Base-by-base conservation (phyloP, 345 rosid genomes). In the Noccaea caerulescens region DNA sequence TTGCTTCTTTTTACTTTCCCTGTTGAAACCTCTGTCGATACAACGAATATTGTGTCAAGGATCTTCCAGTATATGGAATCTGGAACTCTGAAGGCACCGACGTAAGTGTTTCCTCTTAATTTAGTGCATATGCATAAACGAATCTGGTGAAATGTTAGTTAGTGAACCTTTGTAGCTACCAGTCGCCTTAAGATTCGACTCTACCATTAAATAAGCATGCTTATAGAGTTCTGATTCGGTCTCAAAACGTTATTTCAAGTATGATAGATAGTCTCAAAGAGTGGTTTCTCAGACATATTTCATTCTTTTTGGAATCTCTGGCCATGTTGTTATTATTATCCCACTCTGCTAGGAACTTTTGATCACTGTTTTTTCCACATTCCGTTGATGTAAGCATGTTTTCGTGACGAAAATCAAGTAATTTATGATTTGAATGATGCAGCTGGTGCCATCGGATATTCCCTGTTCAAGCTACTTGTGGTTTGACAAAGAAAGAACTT, bases 361-460 rank as follows among this genome's bases (percentile, higher is more conserved):
- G 39, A 38, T 66, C 63, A 42, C 32, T 45, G 8, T 55, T 44
- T 61, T 13, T 58, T 23, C 42, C 37, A 18, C 2, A 56, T 69
- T 66, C 5, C 13, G 25, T 68, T 36, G 36, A 60, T 71, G 37
- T 46, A 25, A 49, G 32, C 39, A 12, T 61, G 8, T 49, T 49
- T 25, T 78, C 7, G 1, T 56, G 36, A 13, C 8, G 12, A 65
- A 66, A 51, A 27, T 1, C 57, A 12, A 33, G 54, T 58, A 71
- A 60, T 52, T 50, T 41, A 39, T 46, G 44, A 34, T 77, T 79
- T 53, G 43, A 58, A 51, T 71, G 76, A 42, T 84, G 80, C 78
- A 93, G 98, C 18, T 93, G 98, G 98, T 91, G 97, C 72, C 96
- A 93, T 81, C 94, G 97, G 50, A 84, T 93, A 60, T 86, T 86